Base-by-base conservation (phyloP, 2,329 filamentous ascomycete genomes). In the Trichocomaceae sp. region DNA sequence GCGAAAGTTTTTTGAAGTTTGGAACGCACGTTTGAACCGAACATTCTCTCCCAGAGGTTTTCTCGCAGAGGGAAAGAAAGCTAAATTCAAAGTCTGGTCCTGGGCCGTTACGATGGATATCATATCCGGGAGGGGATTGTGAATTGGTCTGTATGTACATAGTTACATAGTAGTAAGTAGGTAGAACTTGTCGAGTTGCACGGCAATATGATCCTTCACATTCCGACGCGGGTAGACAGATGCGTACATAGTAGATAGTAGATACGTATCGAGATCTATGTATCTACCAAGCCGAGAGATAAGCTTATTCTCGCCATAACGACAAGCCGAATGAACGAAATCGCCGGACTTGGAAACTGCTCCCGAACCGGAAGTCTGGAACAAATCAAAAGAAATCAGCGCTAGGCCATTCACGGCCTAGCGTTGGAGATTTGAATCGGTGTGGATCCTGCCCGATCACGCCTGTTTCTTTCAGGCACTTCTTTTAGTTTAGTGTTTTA, bases 341-440 rank as follows among this genome's bases (percentile, higher is more conserved):
- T 50, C 52, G 52, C 52, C 52, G 52, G 52, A 54, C 33, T 50
- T 50, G 52, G 52, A 33, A 54, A 50, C 44, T 35, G 23, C 13
- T 37, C 15, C 44, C 52, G 52, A 17, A 50, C n/a, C 2, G 47
- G 22, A 26, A 26, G 23, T 26, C n/a, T 26, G 4, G 52, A 49
- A 15, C 41, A 23, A 26, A n/a, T n/a, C n/a, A n/a, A n/a, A n/a
- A n/a, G n/a, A n/a, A n/a, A n/a, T n/a, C n/a, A n/a, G n/a, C n/a
- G 29, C 29, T 33, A 33, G 29, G 29, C 29, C 10, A 5, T 2
- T 5, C 7, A 12, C 12, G 29, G 29, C 29, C 4, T 33, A 33
- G 29, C 10, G 29, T 9, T 9, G 12, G 6, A 33, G 29, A 10
- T 5, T 10, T 26, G 23, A 4, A 8, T 4, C 23, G 23, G 8